These are phyloP conservation scores for Chlamydomonas eustigma DNA, from an alignment of 139 green algal species.

Conservation along the genomic window DNA sequence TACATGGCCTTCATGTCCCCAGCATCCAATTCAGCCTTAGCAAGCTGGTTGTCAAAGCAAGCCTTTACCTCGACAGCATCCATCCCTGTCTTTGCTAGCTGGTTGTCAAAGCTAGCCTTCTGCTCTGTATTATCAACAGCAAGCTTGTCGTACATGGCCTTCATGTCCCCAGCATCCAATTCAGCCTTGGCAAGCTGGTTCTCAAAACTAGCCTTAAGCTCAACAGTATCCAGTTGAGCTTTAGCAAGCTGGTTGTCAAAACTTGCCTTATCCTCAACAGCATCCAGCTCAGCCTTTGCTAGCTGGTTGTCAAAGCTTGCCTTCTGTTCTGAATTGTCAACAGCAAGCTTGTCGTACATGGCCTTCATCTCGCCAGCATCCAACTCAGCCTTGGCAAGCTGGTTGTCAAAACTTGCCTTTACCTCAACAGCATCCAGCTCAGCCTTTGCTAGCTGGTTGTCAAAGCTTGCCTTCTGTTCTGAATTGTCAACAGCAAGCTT, in stretches of 20 bases:
- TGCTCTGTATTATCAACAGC: neutral
- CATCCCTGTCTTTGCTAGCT: slow-evolving; percentile 2
- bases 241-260: slow-evolving; percentile 22
- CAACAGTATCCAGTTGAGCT: neutral
- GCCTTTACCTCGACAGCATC: slow-evolving; percentile 23
- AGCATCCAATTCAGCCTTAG: slow-evolving; percentile 6
- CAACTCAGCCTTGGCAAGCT: neutral
- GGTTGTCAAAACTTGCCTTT: slow-evolving; percentile 6
- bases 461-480: neutral
- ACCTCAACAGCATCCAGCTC: neutral
- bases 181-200: neutral
- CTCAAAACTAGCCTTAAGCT: slow-evolving; percentile 6
- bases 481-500: neutral
- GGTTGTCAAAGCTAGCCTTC: neutral
- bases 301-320: neutral
- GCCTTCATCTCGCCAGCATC: slow-evolving; percentile 1
- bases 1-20: slow-evolving; percentile 11
- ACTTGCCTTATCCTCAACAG: slow-evolving; percentile 5
- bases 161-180: neutral
- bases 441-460: slow-evolving; percentile 1
- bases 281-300: neutral
- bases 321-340: neutral
- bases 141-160: neutral
- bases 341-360: neutral
- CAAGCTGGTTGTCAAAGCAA: neutral